Evolutionary conservation across 164 flowering plant species (phyloP).

Genomic region (Umbellularia californica): DNA sequence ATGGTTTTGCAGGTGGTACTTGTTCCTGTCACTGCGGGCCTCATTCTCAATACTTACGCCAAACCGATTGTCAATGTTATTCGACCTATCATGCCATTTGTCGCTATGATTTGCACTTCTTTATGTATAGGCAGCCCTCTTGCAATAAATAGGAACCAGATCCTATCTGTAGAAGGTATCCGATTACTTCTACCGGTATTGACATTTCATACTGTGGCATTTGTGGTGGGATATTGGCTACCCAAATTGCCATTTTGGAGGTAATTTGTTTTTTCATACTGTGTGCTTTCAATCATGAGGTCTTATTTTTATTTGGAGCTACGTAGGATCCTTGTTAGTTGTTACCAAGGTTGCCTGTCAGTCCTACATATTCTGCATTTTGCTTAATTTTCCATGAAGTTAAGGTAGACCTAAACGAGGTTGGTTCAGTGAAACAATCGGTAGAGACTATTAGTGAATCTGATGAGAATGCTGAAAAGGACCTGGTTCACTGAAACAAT

Average conservation of each 20-base stretch:
- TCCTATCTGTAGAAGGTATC: slow-evolving; percentile 74
- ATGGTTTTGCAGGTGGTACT: slow-evolving; percentile 70
- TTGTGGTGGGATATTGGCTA: slow-evolving; percentile 76
- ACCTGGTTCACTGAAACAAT: too few species aligned
- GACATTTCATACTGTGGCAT: slow-evolving; percentile 68
- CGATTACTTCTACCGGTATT: slow-evolving; percentile 68
- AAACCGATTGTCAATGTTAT: slow-evolving; percentile 66
- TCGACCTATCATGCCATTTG: slow-evolving; percentile 86
- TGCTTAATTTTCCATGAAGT: background rate
- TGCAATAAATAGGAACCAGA: slow-evolving; percentile 69
- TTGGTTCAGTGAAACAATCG: too few species aligned
- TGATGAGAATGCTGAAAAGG: too few species aligned
- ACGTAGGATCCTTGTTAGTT: background rate
- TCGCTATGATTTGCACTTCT: slow-evolving; percentile 93
- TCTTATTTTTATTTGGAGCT: too few species aligned
- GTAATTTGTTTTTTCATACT: slow-evolving; percentile 29
- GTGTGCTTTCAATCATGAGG: background rate
- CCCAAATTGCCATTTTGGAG: slow-evolving; percentile 67
- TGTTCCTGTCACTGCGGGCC: slow-evolving; percentile 72
- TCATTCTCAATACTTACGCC: slow-evolving; percentile 81
- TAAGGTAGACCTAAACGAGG: too few species aligned
- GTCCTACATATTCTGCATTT: background rate
- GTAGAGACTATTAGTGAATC: too few species aligned
- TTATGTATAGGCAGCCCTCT: slow-evolving; percentile 96
- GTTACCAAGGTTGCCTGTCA: too few species aligned